phyloP scores from a whole-genome alignment of 345 rosid species.

The Populus tremula region DNA sequence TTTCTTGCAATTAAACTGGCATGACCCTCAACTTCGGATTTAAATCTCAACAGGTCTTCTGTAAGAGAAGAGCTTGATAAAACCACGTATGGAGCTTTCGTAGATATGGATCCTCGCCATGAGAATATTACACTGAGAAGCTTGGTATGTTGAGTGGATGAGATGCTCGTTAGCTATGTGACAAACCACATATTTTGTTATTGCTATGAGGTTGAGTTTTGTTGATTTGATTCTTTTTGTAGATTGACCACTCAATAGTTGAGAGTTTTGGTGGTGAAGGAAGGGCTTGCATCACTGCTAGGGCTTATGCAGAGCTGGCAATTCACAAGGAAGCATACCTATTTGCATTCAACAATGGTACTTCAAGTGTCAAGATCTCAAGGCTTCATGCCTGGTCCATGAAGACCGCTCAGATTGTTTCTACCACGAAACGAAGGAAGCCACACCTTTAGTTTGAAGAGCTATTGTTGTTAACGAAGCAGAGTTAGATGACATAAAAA shows the following conservation, averaged over 20 bases:
- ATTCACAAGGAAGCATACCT: slow-evolving; percentile 11
- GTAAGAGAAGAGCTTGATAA: slow-evolving; percentile 24
- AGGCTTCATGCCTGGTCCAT: slow-evolving; percentile 64
- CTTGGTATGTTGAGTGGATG: slow-evolving; percentile 33
- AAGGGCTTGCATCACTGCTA: slow-evolving; percentile 29
- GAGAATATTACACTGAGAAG: slow-evolving; percentile 50
- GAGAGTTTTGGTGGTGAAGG: slow-evolving; percentile 40
- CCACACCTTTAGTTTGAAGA: not conserved
- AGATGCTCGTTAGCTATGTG: not conserved
- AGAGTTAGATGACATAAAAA: too few species aligned
- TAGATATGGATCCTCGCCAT: slow-evolving; percentile 46
- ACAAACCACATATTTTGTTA: slow-evolving; percentile 28
- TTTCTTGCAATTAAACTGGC: too few species aligned
- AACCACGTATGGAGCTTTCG: slow-evolving; percentile 56
- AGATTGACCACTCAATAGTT: slow-evolving; percentile 40
- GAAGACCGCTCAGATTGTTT: slow-evolving; percentile 39
- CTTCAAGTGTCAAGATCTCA: slow-evolving; percentile 31
- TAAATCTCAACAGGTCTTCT: slow-evolving; percentile 24
- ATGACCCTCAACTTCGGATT: too few species aligned
- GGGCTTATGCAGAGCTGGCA: slow-evolving; percentile 34
- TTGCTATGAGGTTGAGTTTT: slow-evolving; percentile 6
- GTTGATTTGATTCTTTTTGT: slow-evolving; percentile 27
- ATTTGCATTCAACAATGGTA: slow-evolving; percentile 41
- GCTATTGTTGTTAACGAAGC: too few species aligned
- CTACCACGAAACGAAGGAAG: not conserved